Evolutionary conservation across 768 basidiomycete species (phyloP).

Genomic region (Pleurotus giganteus): DNA sequence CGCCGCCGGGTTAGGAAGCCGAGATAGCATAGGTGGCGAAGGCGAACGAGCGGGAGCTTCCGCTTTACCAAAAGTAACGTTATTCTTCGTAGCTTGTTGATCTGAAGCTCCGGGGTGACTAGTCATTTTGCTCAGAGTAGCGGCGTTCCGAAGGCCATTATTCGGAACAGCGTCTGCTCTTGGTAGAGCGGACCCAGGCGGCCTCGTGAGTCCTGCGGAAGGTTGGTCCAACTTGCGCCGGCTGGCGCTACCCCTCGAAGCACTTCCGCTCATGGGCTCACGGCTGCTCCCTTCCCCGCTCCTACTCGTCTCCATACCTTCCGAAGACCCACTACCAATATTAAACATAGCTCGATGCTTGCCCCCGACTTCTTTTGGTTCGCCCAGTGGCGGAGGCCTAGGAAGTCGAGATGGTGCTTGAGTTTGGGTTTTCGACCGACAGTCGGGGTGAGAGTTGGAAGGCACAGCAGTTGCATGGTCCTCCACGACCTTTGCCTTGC

Average conservation of each 20-base stretch:
- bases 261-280: conserved; percentile 11
- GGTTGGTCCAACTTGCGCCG: background rate
- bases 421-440: background rate
- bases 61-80: background rate
- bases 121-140: background rate
- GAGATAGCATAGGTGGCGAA: background rate
- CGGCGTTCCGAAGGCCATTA: background rate
- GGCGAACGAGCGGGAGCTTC: background rate
- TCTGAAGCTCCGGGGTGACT: background rate
- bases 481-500: conserved; percentile 7
- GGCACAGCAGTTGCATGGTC: background rate
- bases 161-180: background rate
- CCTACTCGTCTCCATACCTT: conserved; percentile 12
- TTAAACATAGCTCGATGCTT: conserved; percentile 4
- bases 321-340: conserved; percentile 7
- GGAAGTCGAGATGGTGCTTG: background rate
- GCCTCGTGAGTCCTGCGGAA: background rate
- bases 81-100: background rate
- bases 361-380: background rate
- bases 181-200: background rate
- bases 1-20: conserved; percentile 1
- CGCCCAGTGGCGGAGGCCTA: background rate
- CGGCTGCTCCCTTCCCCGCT: conserved; percentile 14
- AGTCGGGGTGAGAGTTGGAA: background rate
- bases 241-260: conserved; percentile 4